Evolutionary conservation across 768 basidiomycete genomes (phyloP), one percentile per base, ranked within the genome.

Genomic region (Rhodosporidiobolus odoratus): DNA sequence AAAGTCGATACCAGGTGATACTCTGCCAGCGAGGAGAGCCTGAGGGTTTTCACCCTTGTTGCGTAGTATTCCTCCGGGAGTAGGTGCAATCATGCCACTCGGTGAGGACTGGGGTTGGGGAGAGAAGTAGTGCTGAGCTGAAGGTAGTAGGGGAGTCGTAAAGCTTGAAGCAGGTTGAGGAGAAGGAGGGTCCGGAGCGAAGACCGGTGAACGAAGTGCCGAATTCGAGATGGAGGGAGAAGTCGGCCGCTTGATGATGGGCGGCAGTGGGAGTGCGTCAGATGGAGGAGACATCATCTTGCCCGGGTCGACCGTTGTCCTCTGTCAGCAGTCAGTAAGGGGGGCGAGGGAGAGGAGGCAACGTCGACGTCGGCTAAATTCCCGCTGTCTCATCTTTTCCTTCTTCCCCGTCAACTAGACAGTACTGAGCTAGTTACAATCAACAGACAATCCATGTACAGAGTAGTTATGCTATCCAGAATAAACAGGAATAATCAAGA

Each of bases 191-290:
- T 45, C 32, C 43, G 32, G 25, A 30, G 25, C 19, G 56, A 70
- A 70, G 23, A 40, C 43, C 21, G 69, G 69, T 0, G 53, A 58
- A 25, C 19, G 19, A n/a, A 65, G 45, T 32, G 64, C 68, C 1
- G 34, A 9, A 58, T 59, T 62, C 13, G 43, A 21, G 35, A 65
- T 19, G 32, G 52, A 45, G 15, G 65, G 65, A 12, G 59, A 66
- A 19, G 27, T 23, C 35, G 57, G 38, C 21, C 65, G 69, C 60
- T 66, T 66, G 69, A 71, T 66, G 69, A 71, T 66, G 12, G 69
- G 69, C 23, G 60, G 60, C 13, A 71, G 54, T 4, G 65, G 30
- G 21, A 54, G 3, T 7, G 37, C 15, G 21, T 63, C 67, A 4
- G 35, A 21, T 19, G 27, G 15, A 43, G 43, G 43, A 43, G 43